Evolutionary conservation across 2,329 filamentous ascomycete genomes (phyloP).

Genomic region (Penicillium oxalicum): DNA sequence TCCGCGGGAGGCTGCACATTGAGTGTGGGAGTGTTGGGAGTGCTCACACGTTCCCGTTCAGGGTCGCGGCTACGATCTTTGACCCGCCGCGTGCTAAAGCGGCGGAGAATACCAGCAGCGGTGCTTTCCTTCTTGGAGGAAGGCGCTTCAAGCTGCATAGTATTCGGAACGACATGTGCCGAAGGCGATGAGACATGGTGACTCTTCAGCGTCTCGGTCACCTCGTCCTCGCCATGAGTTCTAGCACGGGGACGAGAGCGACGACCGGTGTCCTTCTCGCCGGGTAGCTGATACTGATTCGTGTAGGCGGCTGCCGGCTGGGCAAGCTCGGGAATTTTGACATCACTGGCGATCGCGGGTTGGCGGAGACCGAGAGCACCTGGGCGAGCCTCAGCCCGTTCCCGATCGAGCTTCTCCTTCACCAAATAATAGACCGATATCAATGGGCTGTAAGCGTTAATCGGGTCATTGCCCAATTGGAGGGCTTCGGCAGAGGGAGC

Average conservation of each 20-base stretch:
- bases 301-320: conserved; percentile 84
- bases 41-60: conserved; percentile 49
- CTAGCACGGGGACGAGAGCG: conserved; percentile 77
- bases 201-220: conserved; percentile 65
- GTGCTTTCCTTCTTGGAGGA: conserved; percentile 74
- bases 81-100: conserved; percentile 84
- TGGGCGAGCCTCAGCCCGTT: conserved; percentile 56
- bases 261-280: conserved; percentile 79
- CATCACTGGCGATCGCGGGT: conserved; percentile 45
- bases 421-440: conserved; percentile 94
- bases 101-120: conserved; percentile 73
- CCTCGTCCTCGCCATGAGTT: conserved; percentile 91
- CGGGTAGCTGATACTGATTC: conserved; percentile 85
- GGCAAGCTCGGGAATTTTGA: conserved; percentile 66
- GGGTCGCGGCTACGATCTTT: conserved; percentile 46
- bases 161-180: conserved; percentile 45
- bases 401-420: conserved; percentile 85
- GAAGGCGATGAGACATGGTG: conserved; percentile 51
- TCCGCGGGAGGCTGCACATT: conserved; percentile 75
- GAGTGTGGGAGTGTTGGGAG: conserved; percentile 66
- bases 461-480: conserved; percentile 72
- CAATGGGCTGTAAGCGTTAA: conserved; percentile 89
- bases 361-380: conserved; percentile 54
- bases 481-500: conserved; percentile 82
- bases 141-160: conserved; percentile 55